Conservation (phyloP, 2,329 filamentous ascomycete genomes). For the Claviceps sp. region DNA sequence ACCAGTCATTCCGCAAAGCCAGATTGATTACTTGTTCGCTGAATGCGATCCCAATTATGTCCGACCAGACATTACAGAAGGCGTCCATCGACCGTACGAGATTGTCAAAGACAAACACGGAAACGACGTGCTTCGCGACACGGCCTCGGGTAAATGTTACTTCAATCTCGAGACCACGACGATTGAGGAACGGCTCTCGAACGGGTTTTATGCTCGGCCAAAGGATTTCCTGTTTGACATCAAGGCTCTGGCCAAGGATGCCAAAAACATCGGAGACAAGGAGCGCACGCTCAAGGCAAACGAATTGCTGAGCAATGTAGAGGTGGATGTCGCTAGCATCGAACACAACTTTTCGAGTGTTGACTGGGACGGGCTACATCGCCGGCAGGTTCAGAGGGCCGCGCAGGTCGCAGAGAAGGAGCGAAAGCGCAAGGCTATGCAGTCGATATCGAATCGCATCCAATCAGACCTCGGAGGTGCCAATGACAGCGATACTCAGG, state of each 20-base stretch:
- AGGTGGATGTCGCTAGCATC: constrained; percentile 77
- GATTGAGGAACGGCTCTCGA: constrained; percentile 91
- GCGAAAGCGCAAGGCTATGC: constrained; percentile 48
- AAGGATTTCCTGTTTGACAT: constrained; percentile 85
- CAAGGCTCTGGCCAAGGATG: constrained; percentile 71
- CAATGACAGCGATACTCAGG: constrained; percentile 41
- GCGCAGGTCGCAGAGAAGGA: constrained; percentile 46
- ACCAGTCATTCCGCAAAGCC: constrained; percentile 58
- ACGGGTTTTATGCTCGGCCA: constrained; percentile 87
- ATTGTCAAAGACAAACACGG: constrained; percentile 69
- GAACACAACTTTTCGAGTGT: constrained; percentile 52
- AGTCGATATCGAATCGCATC: constrained; percentile 36
- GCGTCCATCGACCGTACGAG: constrained; percentile 60
- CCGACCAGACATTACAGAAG: constrained; percentile 38
- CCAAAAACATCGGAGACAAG: constrained; percentile 68
- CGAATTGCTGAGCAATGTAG: constrained; percentile 83
- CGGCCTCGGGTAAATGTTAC: constrained; percentile 68
- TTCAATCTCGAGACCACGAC: constrained; percentile 90
- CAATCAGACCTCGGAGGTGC: constrained; percentile 36
- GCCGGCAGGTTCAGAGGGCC: constrained; percentile 54
- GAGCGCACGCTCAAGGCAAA: constrained; percentile 77
- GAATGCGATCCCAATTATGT: constrained; percentile 65
- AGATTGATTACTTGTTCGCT: constrained; percentile 71
- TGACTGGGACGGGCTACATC: constrained; percentile 74
- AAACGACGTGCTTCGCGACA: constrained; percentile 62